These are phyloP conservation scores for Hypoxylon lienhwacheense DNA, from an alignment of 495 filamentous ascomycete species.

Conservation along the genomic window DNA sequence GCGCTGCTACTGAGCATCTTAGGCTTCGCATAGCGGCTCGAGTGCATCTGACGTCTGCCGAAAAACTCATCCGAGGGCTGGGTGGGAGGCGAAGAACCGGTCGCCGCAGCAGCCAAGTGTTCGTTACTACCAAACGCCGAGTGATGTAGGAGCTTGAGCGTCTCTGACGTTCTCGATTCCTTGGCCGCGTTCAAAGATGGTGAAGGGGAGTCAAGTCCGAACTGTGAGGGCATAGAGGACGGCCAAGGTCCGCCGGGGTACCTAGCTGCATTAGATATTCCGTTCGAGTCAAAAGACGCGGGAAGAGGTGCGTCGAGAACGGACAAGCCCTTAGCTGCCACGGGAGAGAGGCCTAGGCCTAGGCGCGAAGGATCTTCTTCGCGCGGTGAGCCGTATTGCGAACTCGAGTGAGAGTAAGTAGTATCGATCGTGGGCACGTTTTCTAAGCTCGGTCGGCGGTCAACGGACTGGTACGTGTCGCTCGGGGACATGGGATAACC, in stretches of 20 bases:
- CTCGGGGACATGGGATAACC: conserved; percentile 43
- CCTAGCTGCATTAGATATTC: conserved; percentile 85
- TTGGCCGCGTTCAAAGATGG: conserved; percentile 62
- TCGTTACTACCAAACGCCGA: conserved; percentile 73
- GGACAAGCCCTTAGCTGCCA: conserved; percentile 64
- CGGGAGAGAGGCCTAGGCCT: conserved; percentile 75
- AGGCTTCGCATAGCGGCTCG: conserved; percentile 73
- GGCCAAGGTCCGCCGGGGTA: conserved; percentile 78
- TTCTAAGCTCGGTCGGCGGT: conserved; percentile 52
- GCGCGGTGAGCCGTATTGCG: conserved; percentile 84
- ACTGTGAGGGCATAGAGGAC: conserved; percentile 88
- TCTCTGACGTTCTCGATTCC: conserved; percentile 66
- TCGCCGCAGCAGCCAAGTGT: conserved; percentile 53
- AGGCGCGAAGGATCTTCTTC: conserved; percentile 64
- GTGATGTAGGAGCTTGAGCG: conserved; percentile 77
- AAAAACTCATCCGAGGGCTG: conserved; percentile 62
- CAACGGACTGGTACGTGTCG: conserved; percentile 48
- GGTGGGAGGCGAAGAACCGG: conserved; percentile 67
- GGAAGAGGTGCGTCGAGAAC: conserved; percentile 94
- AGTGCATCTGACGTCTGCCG: conserved; percentile 78
- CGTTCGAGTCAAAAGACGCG: conserved; percentile 95
- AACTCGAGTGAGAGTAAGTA: conserved; percentile 72
- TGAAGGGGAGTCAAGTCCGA: conserved; percentile 87
- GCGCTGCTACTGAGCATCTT: conserved; percentile 81
- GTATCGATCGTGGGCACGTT: conserved; percentile 78